phyloP scores from a whole-genome alignment of 768 basidiomycete species.

The Kwoniella sp. region DNA sequence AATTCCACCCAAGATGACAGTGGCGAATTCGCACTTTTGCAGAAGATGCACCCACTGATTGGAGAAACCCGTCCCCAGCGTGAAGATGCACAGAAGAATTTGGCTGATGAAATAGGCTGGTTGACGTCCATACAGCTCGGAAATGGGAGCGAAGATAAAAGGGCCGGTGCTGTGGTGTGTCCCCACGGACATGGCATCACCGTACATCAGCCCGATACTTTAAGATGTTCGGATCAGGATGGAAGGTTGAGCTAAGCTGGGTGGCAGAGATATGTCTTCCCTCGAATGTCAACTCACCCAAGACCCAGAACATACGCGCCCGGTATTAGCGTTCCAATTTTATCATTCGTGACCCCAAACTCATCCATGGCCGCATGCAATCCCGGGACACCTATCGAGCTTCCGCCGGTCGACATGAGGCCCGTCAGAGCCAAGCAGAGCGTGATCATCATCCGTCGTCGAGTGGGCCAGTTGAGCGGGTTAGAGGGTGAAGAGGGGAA shows the following conservation, averaged over 20 bases:
- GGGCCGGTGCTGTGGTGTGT: conserved; percentile 39
- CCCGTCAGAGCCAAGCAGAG: conserved; percentile 42
- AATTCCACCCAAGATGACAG: too few species aligned
- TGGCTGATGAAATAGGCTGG: conserved; percentile 41
- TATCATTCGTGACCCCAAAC: conserved; percentile 37
- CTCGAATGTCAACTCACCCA: conserved; percentile 48
- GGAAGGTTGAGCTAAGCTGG: not conserved
- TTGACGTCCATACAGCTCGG: conserved; percentile 49
- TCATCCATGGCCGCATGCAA: conserved; percentile 43
- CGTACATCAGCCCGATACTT: not conserved
- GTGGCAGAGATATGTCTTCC: too few species aligned
- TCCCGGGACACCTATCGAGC: conserved; percentile 44
- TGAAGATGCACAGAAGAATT: conserved; percentile 38
- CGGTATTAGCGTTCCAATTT: conserved; percentile 40
- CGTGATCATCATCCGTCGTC: conserved; percentile 36
- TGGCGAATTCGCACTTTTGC: not conserved
- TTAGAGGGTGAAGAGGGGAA: conserved; percentile 33
- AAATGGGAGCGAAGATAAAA: conserved; percentile 51
- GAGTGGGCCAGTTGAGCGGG: conserved; percentile 39
- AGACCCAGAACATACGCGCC: conserved; percentile 48
- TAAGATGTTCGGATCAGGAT: not conserved
- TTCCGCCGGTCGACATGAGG: conserved; percentile 46
- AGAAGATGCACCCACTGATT: conserved; percentile 37
- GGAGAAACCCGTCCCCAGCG: conserved; percentile 36
- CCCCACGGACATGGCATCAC: not conserved